Conservation (phyloP, 148 eudicot genomes). For the Cornus kousa region DNA sequence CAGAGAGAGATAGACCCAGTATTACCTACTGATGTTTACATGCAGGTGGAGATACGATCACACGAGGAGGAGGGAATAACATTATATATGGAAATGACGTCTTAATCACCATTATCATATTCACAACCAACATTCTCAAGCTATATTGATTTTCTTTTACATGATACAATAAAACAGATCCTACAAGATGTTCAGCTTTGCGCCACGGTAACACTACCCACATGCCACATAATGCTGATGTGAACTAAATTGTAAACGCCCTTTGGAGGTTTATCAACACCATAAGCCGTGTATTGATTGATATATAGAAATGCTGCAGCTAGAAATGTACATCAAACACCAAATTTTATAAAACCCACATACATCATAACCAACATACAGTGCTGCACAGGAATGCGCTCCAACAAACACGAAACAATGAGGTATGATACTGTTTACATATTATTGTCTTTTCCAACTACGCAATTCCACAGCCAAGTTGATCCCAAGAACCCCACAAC, state of each 20-base stretch:
- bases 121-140: too few species aligned
- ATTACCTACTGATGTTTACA: too few species aligned
- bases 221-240: too few species aligned
- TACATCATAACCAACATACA: constrained; percentile 3
- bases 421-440: constrained; percentile 29
- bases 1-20: too few species aligned
- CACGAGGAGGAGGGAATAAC: too few species aligned
- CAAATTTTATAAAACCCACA: constrained; percentile 11
- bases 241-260: background rate
- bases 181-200: too few species aligned
- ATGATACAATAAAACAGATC: too few species aligned
- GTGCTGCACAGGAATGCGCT: background rate
- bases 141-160: too few species aligned
- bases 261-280: constrained; percentile 14
- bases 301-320: constrained; percentile 8
- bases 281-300: constrained; percentile 8
- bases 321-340: constrained; percentile 23
- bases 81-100: too few species aligned
- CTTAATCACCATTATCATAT: too few species aligned
- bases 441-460: constrained; percentile 26
- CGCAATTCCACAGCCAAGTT: constrained; percentile 19
- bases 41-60: too few species aligned
- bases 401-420: constrained; percentile 20
- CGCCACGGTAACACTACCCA: too few species aligned
- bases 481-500: constrained; percentile 22